These are phyloP conservation scores for Colletotrichum graminicola DNA, from an alignment of 2,329 filamentous ascomycete genomes.

Conservation along the genomic window DNA sequence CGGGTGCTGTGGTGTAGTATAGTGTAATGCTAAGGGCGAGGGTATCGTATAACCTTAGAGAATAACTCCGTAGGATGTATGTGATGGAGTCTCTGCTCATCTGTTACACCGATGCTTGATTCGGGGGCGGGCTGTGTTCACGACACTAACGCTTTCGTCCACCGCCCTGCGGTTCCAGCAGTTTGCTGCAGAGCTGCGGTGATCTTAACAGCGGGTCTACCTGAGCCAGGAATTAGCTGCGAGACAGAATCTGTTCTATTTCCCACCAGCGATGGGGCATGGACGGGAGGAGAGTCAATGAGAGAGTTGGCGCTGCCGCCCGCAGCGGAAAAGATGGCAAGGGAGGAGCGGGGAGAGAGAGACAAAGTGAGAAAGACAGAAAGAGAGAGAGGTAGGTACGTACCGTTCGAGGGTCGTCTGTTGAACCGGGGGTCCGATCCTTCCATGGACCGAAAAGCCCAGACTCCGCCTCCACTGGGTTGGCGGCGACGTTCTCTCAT, in stretches of 20 bases:
- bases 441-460: constrained; percentile 37
- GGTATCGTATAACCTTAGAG: neutral
- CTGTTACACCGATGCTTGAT: constrained; percentile 18
- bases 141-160: constrained; percentile 7
- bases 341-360: neutral
- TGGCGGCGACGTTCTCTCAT: constrained; percentile 43
- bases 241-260: constrained; percentile 1
- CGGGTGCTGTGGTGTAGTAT: neutral
- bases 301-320: constrained; percentile 4
- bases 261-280: constrained; percentile 3
- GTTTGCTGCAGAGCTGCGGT: constrained; percentile 26
- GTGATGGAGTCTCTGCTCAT: constrained; percentile 21
- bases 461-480: constrained; percentile 47
- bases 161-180: constrained; percentile 24
- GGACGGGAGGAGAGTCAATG: neutral
- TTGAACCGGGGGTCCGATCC: constrained; percentile 34
- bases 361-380: no score
- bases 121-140: constrained; percentile 35
- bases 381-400: neutral
- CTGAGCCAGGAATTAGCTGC: neutral
- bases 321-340: neutral
- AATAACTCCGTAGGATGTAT: neutral
- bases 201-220: constrained; percentile 23
- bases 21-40: neutral
- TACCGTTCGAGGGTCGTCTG: constrained; percentile 8